Conservation (phyloP, 1,284 basidiomycete genomes). For the Apiotrichum sp. region DNA sequence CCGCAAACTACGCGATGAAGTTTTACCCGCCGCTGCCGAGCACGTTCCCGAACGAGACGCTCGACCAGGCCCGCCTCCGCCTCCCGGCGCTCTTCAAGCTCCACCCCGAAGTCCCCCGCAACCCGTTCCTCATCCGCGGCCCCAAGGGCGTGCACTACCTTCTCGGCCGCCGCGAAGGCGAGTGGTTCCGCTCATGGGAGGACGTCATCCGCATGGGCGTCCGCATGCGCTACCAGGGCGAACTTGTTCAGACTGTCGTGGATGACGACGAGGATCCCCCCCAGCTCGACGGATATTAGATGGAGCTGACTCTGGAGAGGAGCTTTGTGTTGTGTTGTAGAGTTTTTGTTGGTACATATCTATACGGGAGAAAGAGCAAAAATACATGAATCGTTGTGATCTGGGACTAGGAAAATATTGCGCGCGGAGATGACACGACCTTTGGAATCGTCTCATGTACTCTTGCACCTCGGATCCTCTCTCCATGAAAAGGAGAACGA, state of each 20-base stretch:
- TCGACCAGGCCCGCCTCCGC: slow-evolving; percentile 26
- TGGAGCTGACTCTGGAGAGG: no score
- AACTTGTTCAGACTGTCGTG: slow-evolving; percentile 19
- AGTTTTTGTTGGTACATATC: no score
- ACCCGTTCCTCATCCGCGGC: slow-evolving; percentile 25
- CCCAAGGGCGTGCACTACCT: slow-evolving; percentile 45
- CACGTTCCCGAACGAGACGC: slow-evolving; percentile 31
- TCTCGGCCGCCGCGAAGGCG: slow-evolving; percentile 59
- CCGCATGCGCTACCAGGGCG: slow-evolving; percentile 35
- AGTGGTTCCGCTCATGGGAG: slow-evolving; percentile 70
- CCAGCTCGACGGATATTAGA: slow-evolving; percentile 22
- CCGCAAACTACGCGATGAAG: slow-evolving; percentile 29
- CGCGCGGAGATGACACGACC: no score
- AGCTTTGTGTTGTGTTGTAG: no score
- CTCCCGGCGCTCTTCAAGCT: slow-evolving; percentile 33
- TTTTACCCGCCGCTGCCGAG: slow-evolving; percentile 36
- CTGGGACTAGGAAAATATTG: no score
- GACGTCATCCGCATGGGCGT: slow-evolving; percentile 57
- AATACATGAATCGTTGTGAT: no score
- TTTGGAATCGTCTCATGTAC: no score
- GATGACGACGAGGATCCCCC: slow-evolving; percentile 9
- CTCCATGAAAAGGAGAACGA: no score
- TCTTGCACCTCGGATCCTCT: no score
- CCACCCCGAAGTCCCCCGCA: slow-evolving; percentile 32
- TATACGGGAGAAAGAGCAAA: no score